Conservation (phyloP, 2,329 filamentous ascomycete genomes). For the Pestalotiopsis sp. region DNA sequence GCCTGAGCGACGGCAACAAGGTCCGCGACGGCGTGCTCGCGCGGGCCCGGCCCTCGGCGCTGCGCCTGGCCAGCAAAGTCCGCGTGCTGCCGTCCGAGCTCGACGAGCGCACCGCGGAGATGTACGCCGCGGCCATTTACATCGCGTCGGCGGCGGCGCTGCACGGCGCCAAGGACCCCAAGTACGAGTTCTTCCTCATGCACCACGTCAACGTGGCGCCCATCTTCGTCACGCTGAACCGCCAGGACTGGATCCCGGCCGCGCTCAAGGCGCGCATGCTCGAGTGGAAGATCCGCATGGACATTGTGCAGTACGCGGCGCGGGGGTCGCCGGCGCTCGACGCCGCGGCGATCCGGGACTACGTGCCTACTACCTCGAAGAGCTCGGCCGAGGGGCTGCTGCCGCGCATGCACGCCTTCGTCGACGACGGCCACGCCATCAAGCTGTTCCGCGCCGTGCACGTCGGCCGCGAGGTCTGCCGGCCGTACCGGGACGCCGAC, state of each 20-base stretch:
- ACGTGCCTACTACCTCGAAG: conserved; percentile 51
- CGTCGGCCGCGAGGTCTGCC: conserved; percentile 59
- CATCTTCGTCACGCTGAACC: conserved; percentile 73
- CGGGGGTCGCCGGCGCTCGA: conserved; percentile 64
- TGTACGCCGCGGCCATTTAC: conserved; percentile 67
- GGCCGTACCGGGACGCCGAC: conserved; percentile 44
- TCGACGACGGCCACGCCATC: conserved; percentile 80
- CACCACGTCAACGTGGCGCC: conserved; percentile 73
- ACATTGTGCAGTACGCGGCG: conserved; percentile 75
- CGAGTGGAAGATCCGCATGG: conserved; percentile 79
- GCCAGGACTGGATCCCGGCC: conserved; percentile 60
- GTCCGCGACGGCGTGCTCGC: conserved; percentile 69
- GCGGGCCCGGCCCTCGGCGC: conserved; percentile 65
- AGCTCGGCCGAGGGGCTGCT: conserved; percentile 45
- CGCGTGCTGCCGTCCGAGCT: conserved; percentile 59
- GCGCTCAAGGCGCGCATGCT: conserved; percentile 69
- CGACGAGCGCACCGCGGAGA: conserved; percentile 56
- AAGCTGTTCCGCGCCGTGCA: conserved; percentile 75
- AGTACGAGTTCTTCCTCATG: conserved; percentile 80
- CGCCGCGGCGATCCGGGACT: conserved; percentile 60
- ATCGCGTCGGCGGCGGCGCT: conserved; percentile 60
- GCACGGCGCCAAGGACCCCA: conserved; percentile 60
- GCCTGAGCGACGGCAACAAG: conserved; percentile 60
- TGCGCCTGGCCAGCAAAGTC: conserved; percentile 62
- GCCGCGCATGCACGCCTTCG: conserved; percentile 45